Evolutionary conservation across 1,139 yeast species (phyloP), one percentile per base, ranked within the genome.

Genomic region (Debaryomyces fabryi): DNA sequence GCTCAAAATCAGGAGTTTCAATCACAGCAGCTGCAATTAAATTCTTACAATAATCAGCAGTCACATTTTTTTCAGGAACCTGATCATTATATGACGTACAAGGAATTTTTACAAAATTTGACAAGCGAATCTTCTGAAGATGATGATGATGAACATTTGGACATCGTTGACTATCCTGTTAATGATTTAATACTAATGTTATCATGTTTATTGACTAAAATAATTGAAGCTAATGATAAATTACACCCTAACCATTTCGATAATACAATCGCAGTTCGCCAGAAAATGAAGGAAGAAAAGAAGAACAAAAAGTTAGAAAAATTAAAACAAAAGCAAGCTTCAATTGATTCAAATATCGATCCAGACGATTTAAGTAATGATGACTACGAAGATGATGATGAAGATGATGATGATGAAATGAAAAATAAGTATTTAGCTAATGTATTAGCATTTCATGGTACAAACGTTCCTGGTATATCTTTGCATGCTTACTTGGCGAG

Each of bases 391-490:
- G 64, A 61, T 10, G 60, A 61, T 3, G 70, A 65, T 5, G 76
- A 71, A 23, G 76, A 71, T 37, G 75, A 71, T 42, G 78, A 72
- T 18, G 77, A 74, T 51, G 79, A 75, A 53, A 68, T 72, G 71
- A 78, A 67, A 64, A 78, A 81, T 59, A 76, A 78, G 58, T 85
- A 83, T 62, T 75, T 83, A 42, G 87, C 88, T 12, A 86, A 85
- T 59, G 92, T 93, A 2, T 71, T 92, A 51, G 95, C 97, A 42
- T 93, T 93, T 65, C 97, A 91, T 64, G 99, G 99, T 16, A 83
- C 96, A 46, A 95, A 92, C 63, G 85, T 93, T 13, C 99, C 99
- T 1, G 97, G 96, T 10, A 93, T 93, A 48, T 83, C 93, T 8
- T 77, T 95, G 45, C 92, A 90, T 62, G 95, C 96, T 15, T 93